These are phyloP conservation scores for Naganishia vishniacii DNA, from an alignment of 768 basidiomycete genomes.

Conservation along the genomic window DNA sequence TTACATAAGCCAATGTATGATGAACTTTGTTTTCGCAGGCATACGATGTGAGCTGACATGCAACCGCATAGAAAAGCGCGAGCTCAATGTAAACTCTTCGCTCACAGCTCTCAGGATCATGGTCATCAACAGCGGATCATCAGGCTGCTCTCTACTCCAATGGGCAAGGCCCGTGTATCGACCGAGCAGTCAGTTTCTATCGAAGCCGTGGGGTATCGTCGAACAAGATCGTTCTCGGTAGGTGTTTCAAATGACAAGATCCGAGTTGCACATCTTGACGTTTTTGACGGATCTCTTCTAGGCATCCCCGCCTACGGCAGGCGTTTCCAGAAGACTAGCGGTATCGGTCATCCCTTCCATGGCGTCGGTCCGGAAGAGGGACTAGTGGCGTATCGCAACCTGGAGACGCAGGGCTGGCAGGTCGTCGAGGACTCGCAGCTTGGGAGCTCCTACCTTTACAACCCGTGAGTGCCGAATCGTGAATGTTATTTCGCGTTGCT, in stretches of 20 bases:
- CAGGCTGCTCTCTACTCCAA: slow-evolving; percentile 74
- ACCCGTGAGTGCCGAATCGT: slow-evolving; percentile 52
- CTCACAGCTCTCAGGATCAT: slow-evolving; percentile 73
- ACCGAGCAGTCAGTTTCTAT: slow-evolving; percentile 69
- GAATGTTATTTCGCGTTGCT: neutral
- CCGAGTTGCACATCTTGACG: neutral
- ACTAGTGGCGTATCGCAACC: slow-evolving; percentile 1
- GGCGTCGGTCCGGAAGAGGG: slow-evolving; percentile 50
- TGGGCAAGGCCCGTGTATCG: slow-evolving; percentile 56
- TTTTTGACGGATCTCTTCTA: no score
- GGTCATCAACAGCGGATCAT: slow-evolving; percentile 61
- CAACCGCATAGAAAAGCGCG: no score
- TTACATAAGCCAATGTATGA: neutral
- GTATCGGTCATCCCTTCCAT: slow-evolving; percentile 70
- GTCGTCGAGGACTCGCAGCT: slow-evolving; percentile 61
- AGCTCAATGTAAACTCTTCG: no score
- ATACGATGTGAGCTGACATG: slow-evolving; percentile 41
- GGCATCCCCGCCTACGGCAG: slow-evolving; percentile 89
- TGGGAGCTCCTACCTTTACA: slow-evolving; percentile 78
- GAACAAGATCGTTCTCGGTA: slow-evolving; percentile 74
- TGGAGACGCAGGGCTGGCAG: slow-evolving; percentile 51
- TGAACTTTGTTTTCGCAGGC: slow-evolving; percentile 32
- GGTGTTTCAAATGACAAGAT: neutral
- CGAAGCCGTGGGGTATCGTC: slow-evolving; percentile 63
- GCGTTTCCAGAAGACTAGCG: slow-evolving; percentile 76